Base-by-base conservation (phyloP, 352 stramenopile species). In the Pythium sukuiense region DNA sequence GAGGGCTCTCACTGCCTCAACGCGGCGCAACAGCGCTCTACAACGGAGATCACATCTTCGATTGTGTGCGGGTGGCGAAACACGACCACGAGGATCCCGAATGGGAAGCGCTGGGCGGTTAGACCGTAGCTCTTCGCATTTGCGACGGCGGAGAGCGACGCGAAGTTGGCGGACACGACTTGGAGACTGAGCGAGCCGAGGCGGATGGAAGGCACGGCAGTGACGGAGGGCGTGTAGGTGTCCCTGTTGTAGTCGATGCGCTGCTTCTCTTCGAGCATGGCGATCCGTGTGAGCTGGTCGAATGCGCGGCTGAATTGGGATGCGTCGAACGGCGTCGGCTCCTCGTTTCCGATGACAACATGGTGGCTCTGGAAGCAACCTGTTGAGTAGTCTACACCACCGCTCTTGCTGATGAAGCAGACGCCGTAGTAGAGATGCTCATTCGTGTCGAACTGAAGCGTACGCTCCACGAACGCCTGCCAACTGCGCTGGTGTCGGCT, bases 351-450 rank as follows among this genome's bases (percentile, higher is more conserved):
- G 18, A 65, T 45, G 37, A 57, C 12, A 43, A 71, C 52, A 18
- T 71, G 20, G 50, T 61, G 57, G 49, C 30, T n/a, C 18, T 16
- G 61, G 65, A 90, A 88, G 71, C 79, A 85, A 35, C 80, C 82
- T 37, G 80, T 64, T 18, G 59, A 46, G 49, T 77, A 88, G 63
- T 81, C 77, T 26, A 87, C 41, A 29, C 59, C 53, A 26, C 70
- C 77, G 16, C 67, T 64, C 32, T 67, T 67, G 20, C 66, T 72
- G 48, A 89, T 60, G 60, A 86, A 72, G 58, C 76, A 83, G 37
- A 85, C 65, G 33, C 79, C 82, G 55, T 83, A 64, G 70, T 85
- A 88, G 24, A 88, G 61, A 39, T 78, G 62, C 41, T 65, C 63
- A 13, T 72, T n/a, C 1, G 67, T 46, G 54, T 59, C 49, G 14